Evolutionary conservation across 164 flowering plant species (phyloP).

Genomic region (Platanus orientalis): DNA sequence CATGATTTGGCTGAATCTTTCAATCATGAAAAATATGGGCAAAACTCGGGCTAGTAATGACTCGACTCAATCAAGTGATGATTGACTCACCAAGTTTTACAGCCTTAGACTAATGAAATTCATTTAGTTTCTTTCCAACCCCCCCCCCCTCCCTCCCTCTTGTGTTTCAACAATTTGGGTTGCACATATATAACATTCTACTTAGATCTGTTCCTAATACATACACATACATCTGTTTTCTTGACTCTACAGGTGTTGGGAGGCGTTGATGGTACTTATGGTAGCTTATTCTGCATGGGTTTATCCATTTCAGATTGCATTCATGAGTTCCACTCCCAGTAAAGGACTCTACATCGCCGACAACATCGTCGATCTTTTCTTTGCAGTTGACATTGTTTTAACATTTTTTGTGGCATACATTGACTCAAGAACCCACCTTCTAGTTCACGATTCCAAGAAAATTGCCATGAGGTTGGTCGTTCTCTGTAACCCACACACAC

Average conservation of each 20-base stretch:
- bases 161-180: no score
- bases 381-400: constrained; percentile 59
- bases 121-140: no score
- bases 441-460: constrained; percentile 51
- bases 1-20: no score
- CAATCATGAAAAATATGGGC: no score
- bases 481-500: no score
- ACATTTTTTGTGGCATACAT: constrained; percentile 85
- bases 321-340: constrained; percentile 36
- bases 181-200: neutral
- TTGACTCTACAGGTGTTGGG: constrained; percentile 68
- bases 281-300: constrained; percentile 81
- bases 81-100: no score
- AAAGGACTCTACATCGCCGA: constrained; percentile 52
- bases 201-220: neutral
- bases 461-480: constrained; percentile 59
- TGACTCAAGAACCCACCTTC: constrained; percentile 59
- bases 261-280: constrained; percentile 61
- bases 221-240: neutral
- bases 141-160: no score
- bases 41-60: no score
- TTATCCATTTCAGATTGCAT: constrained; percentile 76
- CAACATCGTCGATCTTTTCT: constrained; percentile 63
- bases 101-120: no score
- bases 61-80: no score